Base-by-base conservation (phyloP, 768 basidiomycete species). In the Lepiota subincarnata region DNA sequence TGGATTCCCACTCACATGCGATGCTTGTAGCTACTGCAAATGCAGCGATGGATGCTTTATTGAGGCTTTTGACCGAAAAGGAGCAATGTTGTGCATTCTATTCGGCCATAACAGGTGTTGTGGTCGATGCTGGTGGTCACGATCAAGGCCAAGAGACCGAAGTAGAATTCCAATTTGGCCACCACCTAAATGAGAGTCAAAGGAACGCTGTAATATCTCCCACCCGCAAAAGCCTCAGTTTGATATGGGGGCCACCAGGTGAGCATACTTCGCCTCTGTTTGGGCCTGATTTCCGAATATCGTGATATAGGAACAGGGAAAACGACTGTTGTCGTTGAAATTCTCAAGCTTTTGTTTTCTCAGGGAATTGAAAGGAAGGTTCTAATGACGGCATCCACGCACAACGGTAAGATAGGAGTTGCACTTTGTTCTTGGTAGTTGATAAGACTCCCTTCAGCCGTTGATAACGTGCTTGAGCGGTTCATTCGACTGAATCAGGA, bases 171-270 rank as follows among this genome's bases (percentile, higher is more conserved):
- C 55, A 50, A 24, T 55, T 61, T n/a, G 55, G 60, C 10, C 46
- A 55, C 13, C 19, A 48, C 2, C 63, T 86, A 53, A 86, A 86
- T 52, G 69, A 66, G 11, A 86, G 83, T 61, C 86, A 87, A 64
- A 60, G 69, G 8, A 50, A 50, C 7, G 84, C 84, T 0, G 73
- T 85, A 20, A 58, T 61, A 14, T 76, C 80, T 0, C 50, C 40
- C 3, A 42, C 50, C 13, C 50, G 77, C 73, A 55, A 59, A 67
- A 31, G 68, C 70, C 0, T 72, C 66, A 8, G 61, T 85, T 24
- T 87, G 37, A 84, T 87, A 6, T 86, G 85, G 85, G 84, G 85
- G 3, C 84, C 85, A 7, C 85, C 85, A 56, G 83, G 84, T 81
- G 49, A 49, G 62, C 22, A 28, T 14, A 19, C 12, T n/a, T 42